Evolutionary conservation across 176 grass and related monocot species (phyloP).

Genomic region (Juncus effusus): DNA sequence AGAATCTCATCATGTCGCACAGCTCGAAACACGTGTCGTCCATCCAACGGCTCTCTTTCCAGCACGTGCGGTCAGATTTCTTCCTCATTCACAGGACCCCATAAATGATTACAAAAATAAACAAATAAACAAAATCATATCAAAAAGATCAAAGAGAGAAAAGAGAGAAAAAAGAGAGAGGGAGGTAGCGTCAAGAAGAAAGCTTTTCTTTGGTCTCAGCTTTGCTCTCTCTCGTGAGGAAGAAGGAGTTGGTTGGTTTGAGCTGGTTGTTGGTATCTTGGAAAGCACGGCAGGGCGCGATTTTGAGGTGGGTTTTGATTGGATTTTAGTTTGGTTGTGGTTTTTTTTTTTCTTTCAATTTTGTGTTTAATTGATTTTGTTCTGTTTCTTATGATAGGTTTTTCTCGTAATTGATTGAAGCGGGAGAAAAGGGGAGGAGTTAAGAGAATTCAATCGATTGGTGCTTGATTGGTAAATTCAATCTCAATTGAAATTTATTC

Average conservation of each 20-base stretch:
- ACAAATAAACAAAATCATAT: not conserved
- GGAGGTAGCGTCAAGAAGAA: conserved; percentile 37
- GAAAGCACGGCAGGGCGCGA: not conserved
- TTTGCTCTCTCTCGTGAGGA: conserved; percentile 7
- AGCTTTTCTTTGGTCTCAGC: conserved; percentile 4
- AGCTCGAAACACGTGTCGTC: conserved; percentile 19
- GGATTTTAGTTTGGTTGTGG: conserved; percentile 8
- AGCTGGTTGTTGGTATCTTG: not conserved
- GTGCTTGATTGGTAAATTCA: not conserved
- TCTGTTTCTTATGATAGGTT: conserved; percentile 5
- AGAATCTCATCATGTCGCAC: conserved; percentile 20
- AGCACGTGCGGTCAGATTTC: conserved; percentile 26
- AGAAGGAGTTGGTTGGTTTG: conserved; percentile 1
- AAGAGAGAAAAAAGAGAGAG: conserved; percentile 3
- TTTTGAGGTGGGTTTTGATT: conserved; percentile 18
- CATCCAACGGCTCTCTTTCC: not conserved
- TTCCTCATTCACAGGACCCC: conserved; percentile 13
- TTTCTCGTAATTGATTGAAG: conserved; percentile 21
- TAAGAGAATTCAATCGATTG: not conserved
- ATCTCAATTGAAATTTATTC: conserved; percentile 21
- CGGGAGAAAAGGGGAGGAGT: conserved; percentile 6
- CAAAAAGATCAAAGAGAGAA: not conserved
- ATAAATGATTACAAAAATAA: not conserved
- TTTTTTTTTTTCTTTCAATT: conserved; percentile 6
- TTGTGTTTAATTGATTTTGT: not conserved